Base-by-base conservation (phyloP, 1,139 yeast species). In the Torulaspora globosa region DNA sequence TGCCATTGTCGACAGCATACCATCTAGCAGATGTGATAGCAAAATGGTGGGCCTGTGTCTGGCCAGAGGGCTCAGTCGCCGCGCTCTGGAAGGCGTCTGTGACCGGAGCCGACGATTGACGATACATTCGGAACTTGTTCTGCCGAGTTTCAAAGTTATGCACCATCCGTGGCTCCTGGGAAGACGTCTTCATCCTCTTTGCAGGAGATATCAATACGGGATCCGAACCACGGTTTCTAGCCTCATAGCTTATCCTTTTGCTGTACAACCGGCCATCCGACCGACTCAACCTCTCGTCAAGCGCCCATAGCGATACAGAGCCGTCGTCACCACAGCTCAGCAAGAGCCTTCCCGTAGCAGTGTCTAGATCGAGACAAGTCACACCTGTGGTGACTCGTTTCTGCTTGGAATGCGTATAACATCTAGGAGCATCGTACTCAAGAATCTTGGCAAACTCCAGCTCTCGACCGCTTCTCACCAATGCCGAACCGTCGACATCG, bases 1-100 rank as follows among this genome's bases (percentile, higher is more conserved):
- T 75, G 1, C 96, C 97, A 21, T 82, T 80, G 63, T 90, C 97
- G 44, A 71, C 71, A 0, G 95, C 90, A 92, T 95, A 90, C 97
- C 97, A 90, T 57, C 76, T 73, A 1, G 87, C 72, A 14, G 78
- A 70, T 0, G 95, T 84, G 0, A 89, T 71, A 0, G 96, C 96
- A 62, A 74, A 88, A 21, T 69, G 66, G 61, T 90, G 97, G 1
- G 61, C 46, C 14, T 29, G 26, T 3, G 31, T 41, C 6, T 39
- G 3, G 10, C 15, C 31, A 2, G 39, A 11, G 14, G 28, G 39
- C 32, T 34, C 46, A 9, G 19, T 29, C n/a, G 33, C 29, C 27
- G 6, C 21, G 30, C 11, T 26, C 12, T 37, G 32, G 6, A 26
- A 33, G 29, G 24, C 23, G 12, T 27, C 30, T 8, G 15, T 30